These are phyloP conservation scores for Apophysomyces elegans DNA, from an alignment of 371 early-diverging fungal genomes.

Conservation along the genomic window DNA sequence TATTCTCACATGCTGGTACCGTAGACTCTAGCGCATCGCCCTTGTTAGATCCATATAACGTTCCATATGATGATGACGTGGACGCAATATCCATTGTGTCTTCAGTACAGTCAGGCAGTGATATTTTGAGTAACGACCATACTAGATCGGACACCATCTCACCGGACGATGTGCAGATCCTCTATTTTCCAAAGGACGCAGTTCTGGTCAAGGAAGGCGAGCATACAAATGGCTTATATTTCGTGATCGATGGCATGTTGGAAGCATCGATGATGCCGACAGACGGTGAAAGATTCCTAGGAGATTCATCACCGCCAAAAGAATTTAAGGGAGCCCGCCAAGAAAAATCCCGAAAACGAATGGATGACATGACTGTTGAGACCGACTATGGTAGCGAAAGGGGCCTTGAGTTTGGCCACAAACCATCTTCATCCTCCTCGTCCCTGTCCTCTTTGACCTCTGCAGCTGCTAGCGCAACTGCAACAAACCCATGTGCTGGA, in stretches of 20 bases:
- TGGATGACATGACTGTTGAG: neutral
- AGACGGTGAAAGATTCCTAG: constrained; percentile 37
- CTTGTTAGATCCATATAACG: constrained; percentile 35
- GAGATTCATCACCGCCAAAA: constrained; percentile 14
- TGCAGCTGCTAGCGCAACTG: constrained; percentile 10
- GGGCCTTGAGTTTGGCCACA: constrained; percentile 12
- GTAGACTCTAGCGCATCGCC: constrained; percentile 41
- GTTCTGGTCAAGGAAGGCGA: constrained; percentile 83
- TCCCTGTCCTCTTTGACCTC: constrained; percentile 15
- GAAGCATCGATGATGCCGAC: constrained; percentile 73
- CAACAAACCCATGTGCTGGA: constrained; percentile 13
- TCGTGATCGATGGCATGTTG: constrained; percentile 89
- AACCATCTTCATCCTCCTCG: constrained; percentile 9
- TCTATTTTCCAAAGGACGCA: constrained; percentile 75
- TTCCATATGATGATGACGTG: constrained; percentile 41
- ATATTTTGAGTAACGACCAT: constrained; percentile 19
- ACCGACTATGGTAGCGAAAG: neutral
- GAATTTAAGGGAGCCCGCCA: neutral
- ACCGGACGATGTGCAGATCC: constrained; percentile 68
- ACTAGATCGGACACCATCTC: constrained; percentile 38
- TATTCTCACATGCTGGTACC: constrained; percentile 50
- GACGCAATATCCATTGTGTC: constrained; percentile 47
- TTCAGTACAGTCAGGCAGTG: constrained; percentile 45
- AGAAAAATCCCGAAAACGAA: constrained; percentile 6
- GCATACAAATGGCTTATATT: constrained; percentile 85